Evolutionary conservation across 768 basidiomycete species (phyloP).

Genomic region (Lentinus tigrinus): DNA sequence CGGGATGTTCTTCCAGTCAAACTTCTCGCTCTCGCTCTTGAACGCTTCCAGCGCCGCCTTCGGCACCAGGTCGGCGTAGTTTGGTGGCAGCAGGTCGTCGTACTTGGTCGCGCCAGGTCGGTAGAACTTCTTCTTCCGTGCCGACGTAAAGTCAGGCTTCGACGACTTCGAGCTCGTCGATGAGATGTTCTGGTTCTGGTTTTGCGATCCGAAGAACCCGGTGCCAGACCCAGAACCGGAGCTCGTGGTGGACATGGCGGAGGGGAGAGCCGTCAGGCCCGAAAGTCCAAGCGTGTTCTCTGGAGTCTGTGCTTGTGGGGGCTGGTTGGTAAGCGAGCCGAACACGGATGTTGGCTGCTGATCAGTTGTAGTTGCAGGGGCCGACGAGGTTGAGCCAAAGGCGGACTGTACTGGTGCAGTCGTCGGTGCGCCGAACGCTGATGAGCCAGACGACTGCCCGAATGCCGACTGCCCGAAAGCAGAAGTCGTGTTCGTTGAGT

Average conservation of each 20-base stretch:
- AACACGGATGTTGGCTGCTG: conserved; percentile 19
- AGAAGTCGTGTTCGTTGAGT: neutral
- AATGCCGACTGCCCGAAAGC: conserved; percentile 13
- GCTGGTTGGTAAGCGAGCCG: conserved; percentile 16
- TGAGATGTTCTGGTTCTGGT: neutral
- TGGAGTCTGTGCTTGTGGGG: neutral
- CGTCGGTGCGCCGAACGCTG: conserved; percentile 16
- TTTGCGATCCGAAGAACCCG: conserved; percentile 1
- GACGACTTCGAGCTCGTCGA: conserved; percentile 19
- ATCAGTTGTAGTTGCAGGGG: conserved; percentile 23
- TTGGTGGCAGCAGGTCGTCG: conserved; percentile 51
- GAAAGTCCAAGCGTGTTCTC: neutral
- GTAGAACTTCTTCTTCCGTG: conserved; percentile 32
- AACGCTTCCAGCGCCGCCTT: conserved; percentile 52
- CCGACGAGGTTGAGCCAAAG: neutral
- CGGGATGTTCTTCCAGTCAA: conserved; percentile 70
- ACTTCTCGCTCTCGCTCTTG: conserved; percentile 39
- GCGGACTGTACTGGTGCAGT: conserved; percentile 19
- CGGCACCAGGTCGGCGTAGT: conserved; percentile 59
- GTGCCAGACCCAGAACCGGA: neutral
- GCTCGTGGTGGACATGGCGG: conserved; percentile 3
- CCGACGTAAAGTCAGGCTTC: conserved; percentile 34
- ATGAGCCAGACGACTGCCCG: neutral
- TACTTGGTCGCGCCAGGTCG: conserved; percentile 55
- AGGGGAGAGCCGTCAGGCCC: conserved; percentile 2